Percentiles rank a stretch among this genome's conserved stretches.
These are phyloP conservation scores for Hymenoscyphus fraxineus DNA, from an alignment of 2,329 filamentous ascomycete species.

Conservation along the genomic window DNA sequence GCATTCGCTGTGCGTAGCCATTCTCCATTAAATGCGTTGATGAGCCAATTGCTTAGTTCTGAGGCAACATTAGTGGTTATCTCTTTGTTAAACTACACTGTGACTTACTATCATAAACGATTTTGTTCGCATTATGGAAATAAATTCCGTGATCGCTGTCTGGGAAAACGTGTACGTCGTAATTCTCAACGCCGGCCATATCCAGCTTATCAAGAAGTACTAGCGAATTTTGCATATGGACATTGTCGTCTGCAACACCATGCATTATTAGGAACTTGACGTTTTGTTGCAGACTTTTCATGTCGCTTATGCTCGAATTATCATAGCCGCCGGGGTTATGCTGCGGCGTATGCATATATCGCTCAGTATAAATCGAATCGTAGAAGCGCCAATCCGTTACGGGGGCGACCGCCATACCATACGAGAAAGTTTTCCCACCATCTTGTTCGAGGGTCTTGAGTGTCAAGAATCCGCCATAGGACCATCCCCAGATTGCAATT, in stretches of 20 bases:
- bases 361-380: constrained; percentile 89
- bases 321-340: constrained; percentile 76
- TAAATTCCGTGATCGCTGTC: constrained; percentile 94
- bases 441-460: constrained; percentile 93
- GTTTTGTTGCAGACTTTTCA: constrained; percentile 66
- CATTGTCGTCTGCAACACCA: constrained; percentile 93
- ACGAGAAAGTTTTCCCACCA: constrained; percentile 83
- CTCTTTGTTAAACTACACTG: constrained; percentile 6
- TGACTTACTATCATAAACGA: constrained; percentile 87
- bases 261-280: constrained; percentile 95
- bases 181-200: constrained; percentile 78
- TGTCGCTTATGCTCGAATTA: constrained; percentile 69
- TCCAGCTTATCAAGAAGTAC: constrained; percentile 84
- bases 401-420: constrained; percentile 96
- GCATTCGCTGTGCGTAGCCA: constrained; percentile 58
- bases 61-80: constrained; percentile 33
- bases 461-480: constrained; percentile 91
- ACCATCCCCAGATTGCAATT: constrained; percentile 98
- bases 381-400: constrained; percentile 99
- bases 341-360: constrained; percentile 95
- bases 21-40: constrained; percentile 97
- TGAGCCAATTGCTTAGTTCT: constrained; percentile 85
- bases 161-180: constrained; percentile 94
- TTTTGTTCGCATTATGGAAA: constrained; percentile 86
- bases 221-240: constrained; percentile 93